Evolutionary conservation across 2,329 filamentous ascomycete genomes (phyloP).

Genomic region (Aureobasidium sp.): DNA sequence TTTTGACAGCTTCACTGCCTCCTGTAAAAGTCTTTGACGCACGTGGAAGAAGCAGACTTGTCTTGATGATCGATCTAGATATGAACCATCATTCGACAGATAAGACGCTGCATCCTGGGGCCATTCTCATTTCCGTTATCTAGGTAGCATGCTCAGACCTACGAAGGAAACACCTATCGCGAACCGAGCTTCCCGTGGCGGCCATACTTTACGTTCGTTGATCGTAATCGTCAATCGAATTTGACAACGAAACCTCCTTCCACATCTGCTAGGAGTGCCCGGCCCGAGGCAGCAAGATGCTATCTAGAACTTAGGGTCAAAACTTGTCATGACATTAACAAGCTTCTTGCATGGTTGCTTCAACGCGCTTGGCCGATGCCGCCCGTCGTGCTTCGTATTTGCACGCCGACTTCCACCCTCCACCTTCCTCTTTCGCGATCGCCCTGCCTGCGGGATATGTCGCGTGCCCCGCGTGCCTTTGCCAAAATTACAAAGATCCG

Average conservation of each 20-base stretch:
- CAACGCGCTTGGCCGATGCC: conserved; percentile 5
- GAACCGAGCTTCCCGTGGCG: not conserved
- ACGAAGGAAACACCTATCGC: not conserved
- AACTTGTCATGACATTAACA: not conserved
- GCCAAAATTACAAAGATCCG: not conserved
- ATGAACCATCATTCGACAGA: not conserved
- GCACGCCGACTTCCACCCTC: not conserved
- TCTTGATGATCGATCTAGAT: not conserved
- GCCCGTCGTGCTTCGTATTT: conserved; percentile 6
- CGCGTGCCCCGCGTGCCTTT: not conserved
- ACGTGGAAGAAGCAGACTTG: not conserved
- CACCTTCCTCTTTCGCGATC: conserved; percentile 9
- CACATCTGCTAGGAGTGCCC: not conserved
- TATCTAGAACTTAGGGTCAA: not conserved
- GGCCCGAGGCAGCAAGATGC: not conserved
- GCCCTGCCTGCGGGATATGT: not conserved
- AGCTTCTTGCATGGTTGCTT: not conserved
- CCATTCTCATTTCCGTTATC: not conserved
- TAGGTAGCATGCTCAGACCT: not conserved
- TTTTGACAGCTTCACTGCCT: too few relatives aligned
- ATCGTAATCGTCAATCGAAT: not conserved
- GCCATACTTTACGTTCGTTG: not conserved
- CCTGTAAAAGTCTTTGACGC: too few relatives aligned
- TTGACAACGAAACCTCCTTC: not conserved
- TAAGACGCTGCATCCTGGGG: not conserved